These are phyloP conservation scores for Hirschioporus abietinus DNA, from an alignment of 768 basidiomycete genomes.

Conservation along the genomic window DNA sequence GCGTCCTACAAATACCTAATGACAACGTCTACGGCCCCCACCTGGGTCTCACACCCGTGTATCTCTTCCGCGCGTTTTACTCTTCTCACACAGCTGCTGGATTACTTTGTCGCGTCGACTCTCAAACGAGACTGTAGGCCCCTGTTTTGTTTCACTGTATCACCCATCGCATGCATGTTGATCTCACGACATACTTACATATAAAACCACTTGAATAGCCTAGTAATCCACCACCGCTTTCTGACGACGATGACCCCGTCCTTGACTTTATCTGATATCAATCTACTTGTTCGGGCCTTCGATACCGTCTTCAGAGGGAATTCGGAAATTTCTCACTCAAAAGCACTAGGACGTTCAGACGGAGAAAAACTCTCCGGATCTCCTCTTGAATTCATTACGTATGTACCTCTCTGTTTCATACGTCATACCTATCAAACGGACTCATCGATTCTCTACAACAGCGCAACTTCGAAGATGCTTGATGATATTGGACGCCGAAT, in stretches of 20 bases:
- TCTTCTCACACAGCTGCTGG: neutral
- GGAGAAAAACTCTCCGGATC: neutral
- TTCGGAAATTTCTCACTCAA: neutral
- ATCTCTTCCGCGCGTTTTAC: neutral
- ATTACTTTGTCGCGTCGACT: neutral
- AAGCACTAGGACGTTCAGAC: neutral
- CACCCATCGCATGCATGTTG: neutral
- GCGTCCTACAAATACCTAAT: neutral
- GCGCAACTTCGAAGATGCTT: neutral
- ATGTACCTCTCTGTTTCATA: neutral
- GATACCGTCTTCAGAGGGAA: neutral
- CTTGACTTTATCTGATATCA: neutral
- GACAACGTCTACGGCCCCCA: neutral
- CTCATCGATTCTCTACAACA: neutral
- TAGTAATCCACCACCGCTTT: neutral
- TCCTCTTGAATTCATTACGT: neutral
- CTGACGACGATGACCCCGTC: neutral
- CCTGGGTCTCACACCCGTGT: neutral
- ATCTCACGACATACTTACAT: neutral
- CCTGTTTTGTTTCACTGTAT: neutral
- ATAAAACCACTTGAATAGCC: neutral
- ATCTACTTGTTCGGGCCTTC: neutral
- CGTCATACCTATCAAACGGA: neutral
- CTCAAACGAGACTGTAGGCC: neutral
- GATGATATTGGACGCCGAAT: neutral